Evolutionary conservation across 2,329 filamentous ascomycete genomes (phyloP).

Genomic region (Fusarium lyarnte): DNA sequence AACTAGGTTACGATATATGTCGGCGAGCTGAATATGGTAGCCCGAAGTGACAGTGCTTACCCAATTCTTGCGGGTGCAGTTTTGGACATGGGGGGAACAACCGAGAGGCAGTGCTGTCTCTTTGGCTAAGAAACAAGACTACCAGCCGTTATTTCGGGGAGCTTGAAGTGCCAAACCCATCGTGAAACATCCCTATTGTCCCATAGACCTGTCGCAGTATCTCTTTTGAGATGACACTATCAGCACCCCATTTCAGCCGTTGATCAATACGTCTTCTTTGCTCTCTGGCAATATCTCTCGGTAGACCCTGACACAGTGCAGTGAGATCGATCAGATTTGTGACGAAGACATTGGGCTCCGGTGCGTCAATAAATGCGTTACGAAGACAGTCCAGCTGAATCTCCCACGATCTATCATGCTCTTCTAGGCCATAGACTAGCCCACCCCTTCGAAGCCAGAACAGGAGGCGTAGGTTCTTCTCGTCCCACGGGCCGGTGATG

Average conservation of each 20-base stretch:
- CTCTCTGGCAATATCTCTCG: slow-evolving; percentile 43
- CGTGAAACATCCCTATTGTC: slow-evolving; percentile 31
- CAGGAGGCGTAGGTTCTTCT: slow-evolving; percentile 51
- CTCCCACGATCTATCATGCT: slow-evolving; percentile 53
- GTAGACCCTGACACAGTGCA: slow-evolving; percentile 44
- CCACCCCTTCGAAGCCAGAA: slow-evolving; percentile 59
- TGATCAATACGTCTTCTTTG: slow-evolving; percentile 40
- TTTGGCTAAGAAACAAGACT: not conserved
- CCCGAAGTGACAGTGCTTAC: not conserved
- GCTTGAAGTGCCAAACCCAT: slow-evolving; percentile 6
- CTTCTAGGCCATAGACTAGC: slow-evolving; percentile 40
- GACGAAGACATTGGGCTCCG: slow-evolving; percentile 43
- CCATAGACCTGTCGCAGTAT: slow-evolving; percentile 41
- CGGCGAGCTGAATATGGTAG: slow-evolving; percentile 36
- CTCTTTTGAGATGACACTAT: slow-evolving; percentile 35
- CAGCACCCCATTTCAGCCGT: slow-evolving; percentile 46
- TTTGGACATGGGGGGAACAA: not conserved
- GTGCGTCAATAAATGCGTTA: slow-evolving; percentile 47
- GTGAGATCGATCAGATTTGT: slow-evolving; percentile 46
- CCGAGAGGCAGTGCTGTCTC: not conserved
- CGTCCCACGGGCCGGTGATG: slow-evolving; percentile 55
- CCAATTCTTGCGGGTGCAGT: not conserved
- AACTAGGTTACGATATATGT: not conserved
- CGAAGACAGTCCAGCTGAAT: slow-evolving; percentile 50
- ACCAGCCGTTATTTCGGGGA: slow-evolving; percentile 1